Evolutionary conservation across 2,329 filamentous ascomycete genomes (phyloP).

Genomic region (Colletotrichum paranaense): DNA sequence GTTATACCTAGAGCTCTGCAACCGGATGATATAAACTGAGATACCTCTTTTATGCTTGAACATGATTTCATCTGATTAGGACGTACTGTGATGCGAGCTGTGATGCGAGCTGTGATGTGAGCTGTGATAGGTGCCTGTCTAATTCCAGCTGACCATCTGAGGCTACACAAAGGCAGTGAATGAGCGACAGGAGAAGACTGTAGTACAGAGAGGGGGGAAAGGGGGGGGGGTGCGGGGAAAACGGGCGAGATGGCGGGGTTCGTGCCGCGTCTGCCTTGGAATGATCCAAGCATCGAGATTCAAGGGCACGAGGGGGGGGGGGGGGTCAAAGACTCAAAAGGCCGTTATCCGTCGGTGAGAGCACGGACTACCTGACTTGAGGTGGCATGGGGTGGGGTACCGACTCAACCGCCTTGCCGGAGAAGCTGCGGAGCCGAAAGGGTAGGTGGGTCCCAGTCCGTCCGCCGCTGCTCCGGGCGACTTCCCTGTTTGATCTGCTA

Average conservation of each 20-base stretch:
- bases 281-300: neutral
- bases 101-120: neutral
- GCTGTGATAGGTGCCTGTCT: too few species aligned
- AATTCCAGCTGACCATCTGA: too few species aligned
- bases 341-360: neutral
- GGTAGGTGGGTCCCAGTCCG: neutral
- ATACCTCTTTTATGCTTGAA: constrained; percentile 33
- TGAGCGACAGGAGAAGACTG: neutral
- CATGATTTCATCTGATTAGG: neutral
- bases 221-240: neutral
- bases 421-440: neutral
- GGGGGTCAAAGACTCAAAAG: neutral
- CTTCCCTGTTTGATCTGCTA: neutral
- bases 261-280: neutral
- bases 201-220: neutral
- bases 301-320: too few species aligned
- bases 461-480: neutral
- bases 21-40: constrained; percentile 34
- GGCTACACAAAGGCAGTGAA: neutral
- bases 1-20: constrained; percentile 26
- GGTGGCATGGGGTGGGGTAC: too few species aligned
- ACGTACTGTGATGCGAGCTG: neutral
- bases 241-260: neutral
- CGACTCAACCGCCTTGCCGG: neutral
- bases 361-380: neutral